These are phyloP conservation scores for Acanthamoeba lenticulata DNA, from an alignment of 208 protist species.

Conservation along the genomic window DNA sequence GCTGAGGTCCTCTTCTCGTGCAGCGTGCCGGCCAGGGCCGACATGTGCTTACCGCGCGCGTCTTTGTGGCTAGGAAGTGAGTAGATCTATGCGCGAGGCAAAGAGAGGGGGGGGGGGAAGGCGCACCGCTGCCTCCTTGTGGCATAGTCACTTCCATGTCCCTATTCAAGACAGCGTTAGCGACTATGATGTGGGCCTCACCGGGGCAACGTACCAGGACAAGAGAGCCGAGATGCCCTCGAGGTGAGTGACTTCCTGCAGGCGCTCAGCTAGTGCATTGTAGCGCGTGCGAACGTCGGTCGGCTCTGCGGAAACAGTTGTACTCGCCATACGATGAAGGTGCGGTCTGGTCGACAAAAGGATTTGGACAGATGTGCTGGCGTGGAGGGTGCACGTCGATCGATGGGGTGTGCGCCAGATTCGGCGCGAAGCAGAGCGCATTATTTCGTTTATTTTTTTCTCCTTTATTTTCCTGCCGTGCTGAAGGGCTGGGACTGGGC, in stretches of 20 bases:
- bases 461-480: no score
- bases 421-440: no score
- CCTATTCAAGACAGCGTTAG: neutral
- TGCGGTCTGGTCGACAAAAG: no score
- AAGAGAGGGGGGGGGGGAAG: neutral
- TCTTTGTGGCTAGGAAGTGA: neutral
- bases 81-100: neutral
- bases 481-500: no score
- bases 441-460: no score
- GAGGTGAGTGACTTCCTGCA: conserved; percentile 1
- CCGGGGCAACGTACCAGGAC: neutral
- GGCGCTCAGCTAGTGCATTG: neutral
- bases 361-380: no score
- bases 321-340: no score
- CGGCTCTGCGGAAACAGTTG: no score
- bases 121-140: neutral
- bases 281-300: no score
- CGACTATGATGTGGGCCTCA: neutral
- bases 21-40: neutral
- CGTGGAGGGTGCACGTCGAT: no score
- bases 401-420: no score
- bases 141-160: conserved; percentile 30
- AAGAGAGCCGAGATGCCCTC: conserved; percentile 30
- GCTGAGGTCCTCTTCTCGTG: conserved; percentile 2
- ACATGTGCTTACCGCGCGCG: conserved; percentile 14